Evolutionary conservation across 345 rosid species (phyloP).

Genomic region (Passiflora organensis): DNA sequence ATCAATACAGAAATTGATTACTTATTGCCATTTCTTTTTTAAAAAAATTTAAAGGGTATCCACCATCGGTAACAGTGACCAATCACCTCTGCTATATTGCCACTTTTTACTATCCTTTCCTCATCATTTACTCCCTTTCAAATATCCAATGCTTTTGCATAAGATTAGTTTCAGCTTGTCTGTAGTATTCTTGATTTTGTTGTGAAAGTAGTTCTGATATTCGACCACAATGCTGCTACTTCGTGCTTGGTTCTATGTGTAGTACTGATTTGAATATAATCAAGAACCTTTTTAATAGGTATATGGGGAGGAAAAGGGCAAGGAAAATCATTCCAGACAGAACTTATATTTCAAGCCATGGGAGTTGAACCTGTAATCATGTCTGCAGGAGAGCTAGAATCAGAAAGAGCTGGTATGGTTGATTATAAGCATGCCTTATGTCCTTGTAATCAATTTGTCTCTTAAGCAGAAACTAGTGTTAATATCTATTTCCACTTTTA

Average conservation of each 20-base stretch:
- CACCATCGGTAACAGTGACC: too few species aligned
- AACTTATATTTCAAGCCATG: conserved; percentile 83
- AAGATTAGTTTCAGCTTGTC: not conserved
- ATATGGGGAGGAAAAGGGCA: conserved; percentile 99
- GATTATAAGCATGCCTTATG: not conserved
- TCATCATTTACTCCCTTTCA: too few species aligned
- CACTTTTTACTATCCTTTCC: too few species aligned
- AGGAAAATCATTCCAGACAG: conserved; percentile 95
- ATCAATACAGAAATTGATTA: too few species aligned
- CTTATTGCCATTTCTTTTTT: too few species aligned
- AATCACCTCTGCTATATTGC: too few species aligned
- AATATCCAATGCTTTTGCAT: too few species aligned
- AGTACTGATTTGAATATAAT: not conserved
- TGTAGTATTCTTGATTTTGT: conserved; percentile 1
- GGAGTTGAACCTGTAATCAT: conserved; percentile 89
- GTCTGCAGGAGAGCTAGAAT: conserved; percentile 95
- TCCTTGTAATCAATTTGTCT: not conserved
- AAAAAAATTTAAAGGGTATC: too few species aligned
- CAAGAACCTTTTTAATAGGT: conserved; percentile 38
- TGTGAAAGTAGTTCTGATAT: not conserved
- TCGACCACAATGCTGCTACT: too few species aligned
- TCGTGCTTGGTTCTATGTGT: too few species aligned
- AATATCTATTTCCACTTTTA: too few species aligned
- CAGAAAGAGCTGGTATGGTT: conserved; percentile 84
- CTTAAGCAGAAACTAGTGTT: too few species aligned